Percentiles rank a stretch among this genome's conserved stretches.
Conservation (phyloP, 306 rosid species). For the Ormosia semicastrata region DNA sequence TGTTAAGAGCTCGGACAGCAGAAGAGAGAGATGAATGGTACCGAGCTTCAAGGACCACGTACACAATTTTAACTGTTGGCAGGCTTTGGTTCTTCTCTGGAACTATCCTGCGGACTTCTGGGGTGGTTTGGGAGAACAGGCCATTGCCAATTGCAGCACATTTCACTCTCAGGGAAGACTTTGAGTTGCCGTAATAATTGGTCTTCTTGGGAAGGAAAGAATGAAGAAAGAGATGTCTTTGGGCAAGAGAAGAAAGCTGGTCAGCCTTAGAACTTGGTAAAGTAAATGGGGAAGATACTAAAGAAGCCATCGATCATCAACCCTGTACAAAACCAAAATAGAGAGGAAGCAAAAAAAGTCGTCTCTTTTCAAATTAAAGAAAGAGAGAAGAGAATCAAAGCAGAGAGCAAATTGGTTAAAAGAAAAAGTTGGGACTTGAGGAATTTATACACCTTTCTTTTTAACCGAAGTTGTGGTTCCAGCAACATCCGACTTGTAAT, state of each 20-base stretch:
- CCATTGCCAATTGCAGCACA: constrained; percentile 90
- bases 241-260: constrained; percentile 63
- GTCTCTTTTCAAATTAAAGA: constrained; percentile 20
- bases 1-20: constrained; percentile 76
- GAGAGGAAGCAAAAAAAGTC: background rate
- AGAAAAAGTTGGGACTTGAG: background rate
- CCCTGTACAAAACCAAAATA: background rate
- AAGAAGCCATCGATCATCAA: constrained; percentile 70
- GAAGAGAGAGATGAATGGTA: constrained; percentile 88
- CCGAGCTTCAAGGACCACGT: constrained; percentile 95
- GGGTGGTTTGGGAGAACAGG: constrained; percentile 88
- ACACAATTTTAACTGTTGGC: constrained; percentile 79
- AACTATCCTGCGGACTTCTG: constrained; percentile 79
- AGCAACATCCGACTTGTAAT: too few relatives aligned
- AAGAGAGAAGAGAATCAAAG: background rate
- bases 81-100: constrained; percentile 61
- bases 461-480: background rate
- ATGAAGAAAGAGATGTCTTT: constrained; percentile 76
- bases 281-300: constrained; percentile 71
- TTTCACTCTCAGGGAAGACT: constrained; percentile 55
- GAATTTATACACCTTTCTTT: background rate
- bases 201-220: constrained; percentile 80
- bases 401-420: background rate
- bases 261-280: constrained; percentile 63
- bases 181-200: constrained; percentile 28